These are phyloP conservation scores for Leccinum boreale DNA, from an alignment of 768 basidiomycete genomes.

Conservation along the genomic window DNA sequence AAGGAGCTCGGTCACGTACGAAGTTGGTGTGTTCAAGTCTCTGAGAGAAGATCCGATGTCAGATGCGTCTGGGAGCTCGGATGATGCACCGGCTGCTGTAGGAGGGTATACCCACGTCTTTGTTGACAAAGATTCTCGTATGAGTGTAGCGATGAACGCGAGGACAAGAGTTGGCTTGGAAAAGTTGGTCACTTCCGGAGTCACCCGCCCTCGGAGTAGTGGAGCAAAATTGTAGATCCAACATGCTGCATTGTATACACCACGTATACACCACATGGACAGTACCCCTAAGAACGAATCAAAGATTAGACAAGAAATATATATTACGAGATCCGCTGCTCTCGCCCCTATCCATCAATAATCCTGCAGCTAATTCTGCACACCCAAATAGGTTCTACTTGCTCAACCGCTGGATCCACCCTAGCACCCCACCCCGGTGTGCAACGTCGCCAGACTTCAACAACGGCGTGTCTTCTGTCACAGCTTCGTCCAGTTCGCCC, in stretches of 20 bases:
- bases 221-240: slow-evolving; percentile 20
- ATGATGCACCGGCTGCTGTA: slow-evolving; percentile 37
- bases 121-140: slow-evolving; percentile 58
- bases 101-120: slow-evolving; percentile 82
- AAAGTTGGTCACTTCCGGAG: slow-evolving; percentile 1
- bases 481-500: slow-evolving; percentile 7
- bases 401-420: slow-evolving; percentile 22
- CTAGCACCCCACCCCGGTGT: slow-evolving; percentile 19
- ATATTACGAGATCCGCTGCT: background rate
- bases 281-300: background rate
- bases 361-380: background rate
- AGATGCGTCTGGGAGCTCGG: background rate
- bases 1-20: slow-evolving; percentile 74
- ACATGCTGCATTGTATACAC: background rate
- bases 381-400: slow-evolving; percentile 2
- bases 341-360: background rate
- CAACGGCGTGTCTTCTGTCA: slow-evolving; percentile 21
- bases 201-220: background rate
- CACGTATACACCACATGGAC: background rate
- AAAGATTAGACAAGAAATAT: background rate
- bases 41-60: background rate
- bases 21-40: slow-evolving; percentile 68
- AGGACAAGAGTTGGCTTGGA: slow-evolving; percentile 45
- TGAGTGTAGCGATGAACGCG: slow-evolving; percentile 47
- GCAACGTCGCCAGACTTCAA: slow-evolving; percentile 21